A percentile compares a stretch with the other conserved stretches of the same genome.
phyloP scores from a whole-genome alignment of 768 basidiomycete species.

The Suillus subluteus region DNA sequence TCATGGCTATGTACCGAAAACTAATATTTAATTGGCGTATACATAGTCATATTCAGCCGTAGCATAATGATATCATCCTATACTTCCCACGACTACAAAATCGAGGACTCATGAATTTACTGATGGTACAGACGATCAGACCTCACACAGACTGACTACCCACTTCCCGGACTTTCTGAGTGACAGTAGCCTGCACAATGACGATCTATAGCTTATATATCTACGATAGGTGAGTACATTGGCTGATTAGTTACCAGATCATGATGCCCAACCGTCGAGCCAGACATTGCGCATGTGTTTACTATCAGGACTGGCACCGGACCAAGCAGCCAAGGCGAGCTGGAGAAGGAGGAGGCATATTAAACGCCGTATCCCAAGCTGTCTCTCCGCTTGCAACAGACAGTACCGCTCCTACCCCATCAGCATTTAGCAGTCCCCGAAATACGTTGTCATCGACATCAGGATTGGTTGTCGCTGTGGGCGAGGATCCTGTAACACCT shows the following conservation, averaged over 20 bases:
- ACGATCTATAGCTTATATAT: conserved; percentile 94
- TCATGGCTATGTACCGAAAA: no score
- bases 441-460: conserved; percentile 68
- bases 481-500: conserved; percentile 41
- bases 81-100: no score
- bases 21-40: no score
- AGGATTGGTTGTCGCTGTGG: conserved; percentile 69
- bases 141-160: no score
- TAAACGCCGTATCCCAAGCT: conserved; percentile 79
- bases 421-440: conserved; percentile 57
- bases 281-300: conserved; percentile 91
- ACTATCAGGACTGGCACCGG: conserved; percentile 96
- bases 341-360: conserved; percentile 63
- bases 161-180: no score
- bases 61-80: no score
- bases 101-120: no score
- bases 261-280: conserved; percentile 13
- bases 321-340: conserved; percentile 75
- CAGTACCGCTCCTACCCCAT: conserved; percentile 36
- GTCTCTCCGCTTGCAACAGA: conserved; percentile 44
- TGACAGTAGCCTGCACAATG: conserved; percentile 44
- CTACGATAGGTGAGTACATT: conserved; percentile 73
- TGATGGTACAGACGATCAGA: no score
- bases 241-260: conserved; percentile 1
- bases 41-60: no score